These are phyloP conservation scores for Warburgia ugandensis DNA, from an alignment of 164 flowering plant genomes.

Conservation along the genomic window DNA sequence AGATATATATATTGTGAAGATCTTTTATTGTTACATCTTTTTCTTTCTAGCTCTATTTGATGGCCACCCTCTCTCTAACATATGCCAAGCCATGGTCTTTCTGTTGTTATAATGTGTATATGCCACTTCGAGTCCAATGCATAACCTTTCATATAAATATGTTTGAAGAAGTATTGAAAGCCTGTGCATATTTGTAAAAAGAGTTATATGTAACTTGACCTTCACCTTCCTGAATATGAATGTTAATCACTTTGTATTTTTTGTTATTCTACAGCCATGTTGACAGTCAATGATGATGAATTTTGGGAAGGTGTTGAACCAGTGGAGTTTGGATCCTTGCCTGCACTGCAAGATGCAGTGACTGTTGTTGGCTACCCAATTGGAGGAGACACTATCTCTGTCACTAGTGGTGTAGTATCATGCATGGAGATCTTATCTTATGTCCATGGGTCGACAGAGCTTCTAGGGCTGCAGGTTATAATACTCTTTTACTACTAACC, in stretches of 20 bases:
- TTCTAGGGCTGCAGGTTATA: constrained; percentile 87
- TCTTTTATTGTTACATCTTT: too few relatives aligned
- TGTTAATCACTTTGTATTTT: background rate
- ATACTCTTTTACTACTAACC: too few relatives aligned
- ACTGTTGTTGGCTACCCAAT: constrained; percentile 99
- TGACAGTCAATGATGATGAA: constrained; percentile 84
- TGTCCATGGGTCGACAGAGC: constrained; percentile 95
- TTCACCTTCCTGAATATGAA: background rate
- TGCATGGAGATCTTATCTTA: constrained; percentile 96
- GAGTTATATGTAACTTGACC: too few relatives aligned
- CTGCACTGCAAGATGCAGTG: constrained; percentile 96
- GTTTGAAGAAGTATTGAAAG: too few relatives aligned
- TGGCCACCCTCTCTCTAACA: too few relatives aligned
- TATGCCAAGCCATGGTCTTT: too few relatives aligned
- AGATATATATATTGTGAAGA: too few relatives aligned
- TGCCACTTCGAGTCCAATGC: too few relatives aligned
- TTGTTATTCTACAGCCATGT: constrained; percentile 58
- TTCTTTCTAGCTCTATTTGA: too few relatives aligned
- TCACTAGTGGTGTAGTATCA: constrained; percentile 98
- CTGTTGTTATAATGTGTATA: too few relatives aligned
- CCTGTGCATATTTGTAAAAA: too few relatives aligned
- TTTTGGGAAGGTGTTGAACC: constrained; percentile 95
- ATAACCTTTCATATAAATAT: too few relatives aligned
- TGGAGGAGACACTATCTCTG: constrained; percentile 98
- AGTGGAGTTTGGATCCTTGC: constrained; percentile 82